A percentile compares a stretch with the other conserved stretches of the same genome.
These are phyloP conservation scores for Fusarium sp. DNA, from an alignment of 2,329 filamentous ascomycete genomes.

Conservation along the genomic window DNA sequence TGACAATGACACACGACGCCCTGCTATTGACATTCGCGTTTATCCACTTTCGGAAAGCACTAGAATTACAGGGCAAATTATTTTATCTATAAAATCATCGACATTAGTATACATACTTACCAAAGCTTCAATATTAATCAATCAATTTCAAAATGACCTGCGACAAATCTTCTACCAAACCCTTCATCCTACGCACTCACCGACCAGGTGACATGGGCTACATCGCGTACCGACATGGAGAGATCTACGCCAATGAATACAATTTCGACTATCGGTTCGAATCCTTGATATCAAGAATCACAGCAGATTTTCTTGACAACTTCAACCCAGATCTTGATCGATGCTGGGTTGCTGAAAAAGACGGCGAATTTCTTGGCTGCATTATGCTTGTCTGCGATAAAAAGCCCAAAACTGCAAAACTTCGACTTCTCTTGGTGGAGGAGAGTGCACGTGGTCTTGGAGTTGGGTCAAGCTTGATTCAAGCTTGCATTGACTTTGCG, in stretches of 20 bases:
- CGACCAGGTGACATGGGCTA: conserved; percentile 10
- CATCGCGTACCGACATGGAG: conserved; percentile 4
- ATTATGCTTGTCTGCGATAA: conserved; percentile 7
- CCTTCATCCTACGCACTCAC: conserved; percentile 1
- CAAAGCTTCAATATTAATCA: background rate
- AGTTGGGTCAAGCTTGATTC: background rate
- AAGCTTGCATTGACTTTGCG: conserved; percentile 12
- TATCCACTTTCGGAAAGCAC: too few species aligned
- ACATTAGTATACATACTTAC: background rate
- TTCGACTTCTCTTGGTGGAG: conserved; percentile 10
- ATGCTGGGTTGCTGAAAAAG: conserved; percentile 12
- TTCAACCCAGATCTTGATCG: background rate
- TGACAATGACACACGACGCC: too few species aligned
- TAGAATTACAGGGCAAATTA: too few species aligned
- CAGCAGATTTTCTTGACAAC: conserved; percentile 7
- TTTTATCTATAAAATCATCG: background rate
- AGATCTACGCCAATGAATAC: conserved; percentile 2
- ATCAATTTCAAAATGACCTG: background rate
- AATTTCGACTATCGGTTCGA: conserved; percentile 4
- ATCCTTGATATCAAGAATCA: background rate
- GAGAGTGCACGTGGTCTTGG: conserved; percentile 11
- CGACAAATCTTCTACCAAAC: background rate
- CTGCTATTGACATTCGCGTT: too few species aligned
- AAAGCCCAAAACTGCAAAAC: conserved; percentile 13
- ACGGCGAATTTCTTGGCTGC: background rate